Base-by-base conservation (phyloP, 2,329 filamentous ascomycete genomes). In the Emergomyces africanus region DNA sequence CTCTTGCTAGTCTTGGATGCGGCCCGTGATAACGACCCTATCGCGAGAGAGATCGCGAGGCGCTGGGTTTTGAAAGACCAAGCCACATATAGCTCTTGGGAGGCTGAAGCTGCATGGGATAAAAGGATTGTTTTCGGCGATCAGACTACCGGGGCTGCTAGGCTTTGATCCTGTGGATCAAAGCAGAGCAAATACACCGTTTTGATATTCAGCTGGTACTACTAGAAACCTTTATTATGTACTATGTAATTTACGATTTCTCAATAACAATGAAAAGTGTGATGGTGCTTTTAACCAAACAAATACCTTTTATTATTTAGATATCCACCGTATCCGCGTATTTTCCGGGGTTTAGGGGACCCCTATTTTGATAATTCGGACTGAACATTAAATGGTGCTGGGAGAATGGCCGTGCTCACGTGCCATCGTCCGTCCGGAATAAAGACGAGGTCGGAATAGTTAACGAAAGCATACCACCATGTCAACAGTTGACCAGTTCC, bases 1-100 rank as follows among this genome's bases (percentile, higher is more conserved):
- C 63, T 65, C 3, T 61, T 72, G 55, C 60, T 73, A 25, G 61
- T 70, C 41, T 59, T 69, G 25, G 71, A 74, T 63, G 70, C 70
- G 4, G 62, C 66, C 15, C 63, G 67, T 48, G 71, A 73, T 61
- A 63, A 64, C 10, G 66, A 73, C 61, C 63, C 65, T 35, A 64
- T 68, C 28, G 64, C 68, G 33, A 59, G 64, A 54, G 69, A 72
- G 60, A 63, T 69, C 56, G 54, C 61, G 12, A 59, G 41, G 42
- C 63, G 63, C 37, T 64, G 59, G 58, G 54, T 61, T 3, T 48
- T 62, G 25, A 35, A 48, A 25, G 53, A 59, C n/a, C 55, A 53
- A n/a, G 50, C 28, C 20, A 9, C 30, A n/a, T 44, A 58, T 50
- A 37, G 42, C 2, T 44, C 59, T 23, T 64, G 63, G 63, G 61